Conservation (phyloP, 805 yeast species). For the Teunomyces panamensis region DNA sequence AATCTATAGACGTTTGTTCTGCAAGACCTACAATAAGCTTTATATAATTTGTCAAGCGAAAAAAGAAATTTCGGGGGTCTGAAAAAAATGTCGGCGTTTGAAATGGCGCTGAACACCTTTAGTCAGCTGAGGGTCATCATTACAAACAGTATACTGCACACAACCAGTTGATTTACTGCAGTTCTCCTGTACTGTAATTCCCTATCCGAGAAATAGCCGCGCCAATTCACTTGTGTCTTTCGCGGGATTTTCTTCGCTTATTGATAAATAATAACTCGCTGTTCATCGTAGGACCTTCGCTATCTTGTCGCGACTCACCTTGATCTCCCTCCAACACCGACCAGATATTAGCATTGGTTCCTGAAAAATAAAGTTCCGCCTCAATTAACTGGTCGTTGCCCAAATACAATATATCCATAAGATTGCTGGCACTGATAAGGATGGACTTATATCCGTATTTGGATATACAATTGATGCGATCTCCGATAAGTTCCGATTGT, state of each 20-base stretch:
- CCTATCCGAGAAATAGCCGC: not conserved
- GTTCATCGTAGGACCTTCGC: conserved; percentile 22
- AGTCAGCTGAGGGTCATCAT: conserved; percentile 1
- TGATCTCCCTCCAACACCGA: conserved; percentile 13
- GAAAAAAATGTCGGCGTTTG: conserved; percentile 1
- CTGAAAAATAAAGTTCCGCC: conserved; percentile 49
- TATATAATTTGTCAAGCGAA: not conserved
- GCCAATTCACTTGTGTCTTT: not conserved
- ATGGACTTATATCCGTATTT: conserved; percentile 78
- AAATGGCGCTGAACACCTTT: not conserved
- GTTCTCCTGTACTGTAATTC: not conserved
- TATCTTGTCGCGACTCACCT: not conserved
- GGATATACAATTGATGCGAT: conserved; percentile 57
- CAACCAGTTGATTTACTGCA: not conserved
- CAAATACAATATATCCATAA: conserved; percentile 67
- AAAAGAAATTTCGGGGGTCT: conserved; percentile 2
- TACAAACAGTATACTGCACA: not conserved
- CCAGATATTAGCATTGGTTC: conserved; percentile 29
- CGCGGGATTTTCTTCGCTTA: conserved; percentile 31
- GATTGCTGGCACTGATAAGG: conserved; percentile 70
- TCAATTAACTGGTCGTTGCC: conserved; percentile 74
- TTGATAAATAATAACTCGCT: conserved; percentile 52
- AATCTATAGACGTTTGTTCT: not conserved
- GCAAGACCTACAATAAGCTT: not conserved
- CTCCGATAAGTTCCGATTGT: conserved; percentile 43